A percentile compares a stretch with the other conserved stretches of the same genome.
These are phyloP conservation scores for Herpetomonas samuelpessoai DNA, from an alignment of 208 protist genomes.

Conservation along the genomic window DNA sequence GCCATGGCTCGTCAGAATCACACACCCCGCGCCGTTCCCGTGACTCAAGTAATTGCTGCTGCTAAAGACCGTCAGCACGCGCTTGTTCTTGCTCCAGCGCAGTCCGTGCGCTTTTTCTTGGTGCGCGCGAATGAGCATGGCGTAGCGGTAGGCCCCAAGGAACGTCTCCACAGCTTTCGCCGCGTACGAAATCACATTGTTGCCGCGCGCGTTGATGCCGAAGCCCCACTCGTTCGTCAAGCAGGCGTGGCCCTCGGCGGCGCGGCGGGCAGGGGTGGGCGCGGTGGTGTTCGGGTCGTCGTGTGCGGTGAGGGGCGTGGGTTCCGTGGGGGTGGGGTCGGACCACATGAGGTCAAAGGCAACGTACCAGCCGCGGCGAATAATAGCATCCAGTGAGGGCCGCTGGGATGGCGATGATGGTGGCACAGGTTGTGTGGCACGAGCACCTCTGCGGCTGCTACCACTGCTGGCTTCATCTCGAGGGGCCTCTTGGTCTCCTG, in stretches of 20 bases:
- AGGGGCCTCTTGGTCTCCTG: no score
- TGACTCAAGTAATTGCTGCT: conserved; percentile 80
- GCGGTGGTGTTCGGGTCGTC: conserved; percentile 2
- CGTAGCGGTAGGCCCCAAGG: conserved; percentile 48
- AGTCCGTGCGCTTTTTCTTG: conserved; percentile 78
- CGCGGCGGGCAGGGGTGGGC: not conserved
- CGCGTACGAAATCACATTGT: conserved; percentile 62
- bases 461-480: no score
- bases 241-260: not conserved
- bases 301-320: conserved; percentile 16
- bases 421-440: no score
- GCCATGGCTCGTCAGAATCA: conserved; percentile 48
- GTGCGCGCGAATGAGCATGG: conserved; percentile 78
- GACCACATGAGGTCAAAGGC: conserved; percentile 80
- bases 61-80: conserved; percentile 84
- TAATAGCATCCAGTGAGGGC: conserved; percentile 21
- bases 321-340: conserved; percentile 60
- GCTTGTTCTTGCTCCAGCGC: conserved; percentile 61
- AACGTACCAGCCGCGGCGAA: conserved; percentile 55
- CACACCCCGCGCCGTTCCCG: conserved; percentile 71
- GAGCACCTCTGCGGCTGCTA: no score
- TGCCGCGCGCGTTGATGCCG: conserved; percentile 54
- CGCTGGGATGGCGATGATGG: conserved; percentile 16
- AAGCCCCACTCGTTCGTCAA: conserved; percentile 72
- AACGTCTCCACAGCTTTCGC: conserved; percentile 70